A percentile compares a stretch with the other conserved stretches of the same genome.
Evolutionary conservation across 495 filamentous ascomycete species (phyloP).

Genomic region (Talaromyces trachyspermus): DNA sequence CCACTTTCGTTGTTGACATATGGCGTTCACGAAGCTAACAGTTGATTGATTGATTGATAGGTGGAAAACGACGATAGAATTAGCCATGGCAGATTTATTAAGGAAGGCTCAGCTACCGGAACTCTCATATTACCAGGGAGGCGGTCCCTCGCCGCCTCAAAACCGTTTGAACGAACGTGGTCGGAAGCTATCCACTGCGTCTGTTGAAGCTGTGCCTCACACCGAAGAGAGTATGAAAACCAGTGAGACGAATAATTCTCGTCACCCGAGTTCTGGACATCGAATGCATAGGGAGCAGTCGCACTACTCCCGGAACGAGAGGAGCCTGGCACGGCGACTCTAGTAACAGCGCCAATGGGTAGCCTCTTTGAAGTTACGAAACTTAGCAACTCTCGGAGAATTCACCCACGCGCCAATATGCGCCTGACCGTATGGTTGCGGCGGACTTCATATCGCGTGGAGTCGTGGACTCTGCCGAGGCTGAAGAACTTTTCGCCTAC

Average conservation of each 20-base stretch:
- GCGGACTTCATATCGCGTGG: conserved; percentile 49
- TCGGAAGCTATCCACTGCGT: conserved; percentile 34
- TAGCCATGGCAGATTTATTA: conserved; percentile 39
- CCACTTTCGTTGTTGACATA: not conserved
- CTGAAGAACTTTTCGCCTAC: conserved; percentile 41
- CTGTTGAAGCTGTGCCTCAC: conserved; percentile 21
- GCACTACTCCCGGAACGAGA: conserved; percentile 38
- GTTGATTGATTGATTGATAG: conserved; percentile 19
- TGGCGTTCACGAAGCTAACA: not conserved
- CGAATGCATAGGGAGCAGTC: conserved; percentile 17
- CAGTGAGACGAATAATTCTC: conserved; percentile 8
- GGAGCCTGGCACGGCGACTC: conserved; percentile 31
- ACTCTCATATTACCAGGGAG: conserved; percentile 37
- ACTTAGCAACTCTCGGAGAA: conserved; percentile 38
- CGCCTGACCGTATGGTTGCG: conserved; percentile 31
- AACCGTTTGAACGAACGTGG: conserved; percentile 22
- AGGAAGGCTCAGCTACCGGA: conserved; percentile 39
- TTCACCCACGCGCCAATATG: conserved; percentile 27
- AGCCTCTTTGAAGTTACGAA: conserved; percentile 55
- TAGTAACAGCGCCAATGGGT: conserved; percentile 52
- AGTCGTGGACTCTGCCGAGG: conserved; percentile 38
- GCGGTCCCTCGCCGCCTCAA: conserved; percentile 26
- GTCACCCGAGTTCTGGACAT: conserved; percentile 11
- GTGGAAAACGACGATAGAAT: conserved; percentile 41
- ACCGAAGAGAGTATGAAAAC: conserved; percentile 1